A percentile compares a stretch with the other conserved stretches of the same genome.
These are phyloP conservation scores for Tulasnella sp. DNA, from an alignment of 768 basidiomycete genomes.

Conservation along the genomic window DNA sequence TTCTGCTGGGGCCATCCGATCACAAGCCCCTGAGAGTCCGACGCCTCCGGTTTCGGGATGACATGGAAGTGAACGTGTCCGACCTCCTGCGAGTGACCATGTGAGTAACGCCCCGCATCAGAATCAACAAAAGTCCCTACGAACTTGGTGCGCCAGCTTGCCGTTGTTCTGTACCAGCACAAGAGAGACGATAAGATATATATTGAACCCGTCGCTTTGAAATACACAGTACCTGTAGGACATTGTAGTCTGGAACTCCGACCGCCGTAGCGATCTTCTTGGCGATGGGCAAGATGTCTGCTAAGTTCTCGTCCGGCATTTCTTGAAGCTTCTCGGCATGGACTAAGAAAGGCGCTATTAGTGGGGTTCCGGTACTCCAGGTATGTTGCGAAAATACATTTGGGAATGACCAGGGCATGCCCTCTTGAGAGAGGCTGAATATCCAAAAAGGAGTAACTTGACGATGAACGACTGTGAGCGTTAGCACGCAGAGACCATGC, in stretches of 20 bases:
- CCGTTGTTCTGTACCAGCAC: slow-evolving; percentile 31
- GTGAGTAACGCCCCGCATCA: neutral
- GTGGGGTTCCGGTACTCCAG: neutral
- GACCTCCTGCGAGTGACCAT: slow-evolving; percentile 6
- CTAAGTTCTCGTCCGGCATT: slow-evolving; percentile 31
- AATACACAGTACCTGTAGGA: slow-evolving; percentile 26
- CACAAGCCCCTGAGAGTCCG: slow-evolving; percentile 53
- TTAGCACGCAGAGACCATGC: neutral
- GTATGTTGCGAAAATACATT: slow-evolving; percentile 41
- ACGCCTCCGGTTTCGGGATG: slow-evolving; percentile 15
- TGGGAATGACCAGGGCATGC: slow-evolving; percentile 87
- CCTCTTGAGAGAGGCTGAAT: slow-evolving; percentile 84
- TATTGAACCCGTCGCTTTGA: neutral
- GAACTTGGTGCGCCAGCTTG: slow-evolving; percentile 32
- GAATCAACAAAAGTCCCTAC: neutral
- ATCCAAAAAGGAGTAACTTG: slow-evolving; percentile 81
- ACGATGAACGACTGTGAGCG: neutral
- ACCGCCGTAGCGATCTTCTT: slow-evolving; percentile 29
- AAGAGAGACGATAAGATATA: too few species aligned
- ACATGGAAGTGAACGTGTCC: slow-evolving; percentile 17
- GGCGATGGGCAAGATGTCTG: slow-evolving; percentile 29
- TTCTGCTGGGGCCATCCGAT: slow-evolving; percentile 66
- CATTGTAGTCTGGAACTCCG: slow-evolving; percentile 31
- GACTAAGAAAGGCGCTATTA: slow-evolving; percentile 20
- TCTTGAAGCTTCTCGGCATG: slow-evolving; percentile 35